These are phyloP conservation scores for Mollisiaceae sp. DNA, from an alignment of 2,329 filamentous ascomycete species.

Conservation along the genomic window DNA sequence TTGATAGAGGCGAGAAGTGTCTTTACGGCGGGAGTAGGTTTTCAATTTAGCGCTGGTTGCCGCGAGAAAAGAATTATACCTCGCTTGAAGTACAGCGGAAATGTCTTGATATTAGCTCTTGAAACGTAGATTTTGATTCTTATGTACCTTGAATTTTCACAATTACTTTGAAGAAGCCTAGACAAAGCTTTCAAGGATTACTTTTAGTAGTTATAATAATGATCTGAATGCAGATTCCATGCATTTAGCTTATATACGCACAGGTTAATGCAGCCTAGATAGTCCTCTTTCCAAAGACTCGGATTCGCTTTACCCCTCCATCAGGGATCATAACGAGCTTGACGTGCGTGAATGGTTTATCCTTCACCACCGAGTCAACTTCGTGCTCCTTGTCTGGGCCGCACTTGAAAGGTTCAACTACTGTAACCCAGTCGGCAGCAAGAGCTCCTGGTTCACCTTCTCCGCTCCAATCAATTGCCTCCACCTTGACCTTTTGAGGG, in stretches of 20 bases:
- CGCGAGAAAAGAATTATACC: too few relatives aligned
- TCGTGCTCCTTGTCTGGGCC: conserved; percentile 76
- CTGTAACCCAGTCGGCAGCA: conserved; percentile 66
- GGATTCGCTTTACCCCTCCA: conserved; percentile 87
- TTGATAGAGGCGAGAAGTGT: too few relatives aligned
- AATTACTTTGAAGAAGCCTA: too few relatives aligned
- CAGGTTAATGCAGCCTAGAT: conserved; percentile 19
- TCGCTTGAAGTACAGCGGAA: too few relatives aligned
- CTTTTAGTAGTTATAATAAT: too few relatives aligned
- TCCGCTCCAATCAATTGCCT: conserved; percentile 62
- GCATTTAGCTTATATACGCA: neutral
- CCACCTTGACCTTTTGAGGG: conserved; percentile 74
- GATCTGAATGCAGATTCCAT: too few relatives aligned
- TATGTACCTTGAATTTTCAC: too few relatives aligned
- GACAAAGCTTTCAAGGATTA: too few relatives aligned
- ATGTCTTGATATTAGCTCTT: too few relatives aligned
- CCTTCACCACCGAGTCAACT: conserved; percentile 61
- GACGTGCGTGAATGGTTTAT: conserved; percentile 74
- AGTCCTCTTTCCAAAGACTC: conserved; percentile 70
- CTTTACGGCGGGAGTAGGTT: too few relatives aligned
- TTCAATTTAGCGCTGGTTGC: too few relatives aligned
- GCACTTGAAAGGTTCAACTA: conserved; percentile 70
- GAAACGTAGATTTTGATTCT: too few relatives aligned
- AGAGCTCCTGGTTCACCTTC: conserved; percentile 60
- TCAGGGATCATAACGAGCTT: conserved; percentile 90